Evolutionary conservation across 2,329 filamentous ascomycete genomes (phyloP).

Genomic region (Colletotrichum kahawae): DNA sequence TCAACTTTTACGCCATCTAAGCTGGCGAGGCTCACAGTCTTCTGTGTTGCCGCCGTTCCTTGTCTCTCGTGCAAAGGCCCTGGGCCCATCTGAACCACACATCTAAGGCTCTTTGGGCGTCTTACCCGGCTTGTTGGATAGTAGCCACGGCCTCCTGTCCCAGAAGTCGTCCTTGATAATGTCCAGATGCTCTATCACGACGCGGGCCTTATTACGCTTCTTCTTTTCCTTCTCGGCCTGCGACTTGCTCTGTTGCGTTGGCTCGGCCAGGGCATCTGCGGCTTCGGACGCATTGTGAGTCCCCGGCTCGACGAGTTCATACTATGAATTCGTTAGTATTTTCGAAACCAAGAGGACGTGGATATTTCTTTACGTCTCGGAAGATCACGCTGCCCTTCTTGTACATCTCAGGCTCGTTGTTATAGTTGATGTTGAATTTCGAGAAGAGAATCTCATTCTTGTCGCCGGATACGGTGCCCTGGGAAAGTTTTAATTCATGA

Average conservation of each 20-base stretch:
- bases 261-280: constrained; percentile 56
- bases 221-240: constrained; percentile 86
- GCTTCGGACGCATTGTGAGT: constrained; percentile 51
- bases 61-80: background rate
- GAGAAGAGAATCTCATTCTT: constrained; percentile 97
- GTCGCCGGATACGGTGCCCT: constrained; percentile 84
- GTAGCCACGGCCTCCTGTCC: constrained; percentile 83
- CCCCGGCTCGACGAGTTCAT: constrained; percentile 70
- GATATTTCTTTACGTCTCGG: constrained; percentile 64
- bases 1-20: background rate
- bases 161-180: constrained; percentile 97
- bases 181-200: constrained; percentile 86
- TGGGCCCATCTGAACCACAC: background rate
- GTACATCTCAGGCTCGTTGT: constrained; percentile 91
- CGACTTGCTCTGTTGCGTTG: constrained; percentile 71
- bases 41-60: background rate
- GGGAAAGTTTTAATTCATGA: background rate
- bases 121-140: constrained; percentile 76
- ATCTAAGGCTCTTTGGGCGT: constrained; percentile 63
- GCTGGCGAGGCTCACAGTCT: background rate
- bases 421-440: constrained; percentile 93
- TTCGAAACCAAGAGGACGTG: background rate
- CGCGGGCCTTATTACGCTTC: constrained; percentile 76
- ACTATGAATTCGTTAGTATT: constrained; percentile 47
- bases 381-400: constrained; percentile 93